These are phyloP conservation scores for Larix sibirica DNA, from an alignment of 83 land plant species.

Conservation along the genomic window DNA sequence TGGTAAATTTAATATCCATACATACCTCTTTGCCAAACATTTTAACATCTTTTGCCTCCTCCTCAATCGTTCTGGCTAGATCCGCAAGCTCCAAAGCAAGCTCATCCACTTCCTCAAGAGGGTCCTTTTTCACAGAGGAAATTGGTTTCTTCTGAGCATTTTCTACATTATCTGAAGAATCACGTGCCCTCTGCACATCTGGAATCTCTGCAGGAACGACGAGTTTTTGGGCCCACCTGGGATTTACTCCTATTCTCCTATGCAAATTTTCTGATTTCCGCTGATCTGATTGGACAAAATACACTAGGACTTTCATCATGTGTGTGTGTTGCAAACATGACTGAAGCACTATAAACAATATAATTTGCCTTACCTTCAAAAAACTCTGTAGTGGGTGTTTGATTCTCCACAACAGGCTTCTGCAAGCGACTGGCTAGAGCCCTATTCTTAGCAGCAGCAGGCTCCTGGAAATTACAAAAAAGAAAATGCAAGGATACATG, in stretches of 20 bases:
- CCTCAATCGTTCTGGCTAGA: background rate
- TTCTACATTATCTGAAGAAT: background rate
- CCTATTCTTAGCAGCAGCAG: background rate
- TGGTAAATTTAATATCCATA: background rate
- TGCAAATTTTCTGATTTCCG: background rate
- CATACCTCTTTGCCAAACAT: constrained; percentile 9
- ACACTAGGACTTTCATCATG: background rate
- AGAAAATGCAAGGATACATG: background rate
- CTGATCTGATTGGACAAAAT: background rate
- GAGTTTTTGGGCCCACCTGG: constrained; percentile 9
- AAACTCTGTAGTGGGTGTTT: background rate
- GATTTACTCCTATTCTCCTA: constrained; percentile 4
- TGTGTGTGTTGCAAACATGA: background rate
- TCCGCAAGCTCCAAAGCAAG: constrained; percentile 16
- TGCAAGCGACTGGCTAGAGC: background rate
- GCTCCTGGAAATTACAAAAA: background rate
- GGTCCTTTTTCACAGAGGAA: background rate
- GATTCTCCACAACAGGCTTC: background rate
- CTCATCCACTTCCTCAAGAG: constrained; percentile 10
- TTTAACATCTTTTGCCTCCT: constrained; percentile 11
- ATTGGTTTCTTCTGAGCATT: background rate
- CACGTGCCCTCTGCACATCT: background rate
- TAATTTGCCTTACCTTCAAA: background rate
- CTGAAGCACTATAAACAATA: background rate
- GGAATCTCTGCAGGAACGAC: constrained; percentile 8